Conservation (phyloP, 2,329 filamentous ascomycete genomes). For the Colletotrichum viniferum region DNA sequence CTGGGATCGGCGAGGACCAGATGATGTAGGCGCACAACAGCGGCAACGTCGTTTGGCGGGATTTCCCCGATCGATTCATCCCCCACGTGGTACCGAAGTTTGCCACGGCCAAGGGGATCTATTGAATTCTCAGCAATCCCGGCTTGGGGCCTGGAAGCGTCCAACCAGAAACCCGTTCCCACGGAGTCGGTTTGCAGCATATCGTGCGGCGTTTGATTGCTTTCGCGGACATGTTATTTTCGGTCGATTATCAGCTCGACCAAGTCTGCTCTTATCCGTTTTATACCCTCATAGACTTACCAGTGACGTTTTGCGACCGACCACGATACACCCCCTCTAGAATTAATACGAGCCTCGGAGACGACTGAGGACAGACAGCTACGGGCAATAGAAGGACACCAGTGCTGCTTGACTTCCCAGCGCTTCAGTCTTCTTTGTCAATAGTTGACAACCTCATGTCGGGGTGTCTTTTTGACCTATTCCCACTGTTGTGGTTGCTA, state of each 20-base stretch:
- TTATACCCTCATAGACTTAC: slow-evolving; percentile 26
- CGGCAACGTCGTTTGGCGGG: neutral
- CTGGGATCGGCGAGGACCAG: slow-evolving; percentile 50
- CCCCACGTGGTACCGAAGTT: neutral
- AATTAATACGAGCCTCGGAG: slow-evolving; percentile 7
- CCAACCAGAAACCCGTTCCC: neutral
- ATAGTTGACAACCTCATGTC: neutral
- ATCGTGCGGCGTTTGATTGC: slow-evolving; percentile 13
- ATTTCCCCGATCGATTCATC: neutral
- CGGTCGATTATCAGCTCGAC: slow-evolving; percentile 13
- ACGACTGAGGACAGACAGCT: neutral
- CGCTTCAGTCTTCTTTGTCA: neutral
- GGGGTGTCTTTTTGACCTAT: neutral
- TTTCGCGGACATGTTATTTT: slow-evolving; percentile 6
- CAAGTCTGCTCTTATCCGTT: slow-evolving; percentile 10
- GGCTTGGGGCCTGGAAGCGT: neutral
- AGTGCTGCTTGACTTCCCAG: neutral
- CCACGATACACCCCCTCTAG: slow-evolving; percentile 3
- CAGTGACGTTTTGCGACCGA: slow-evolving; percentile 18
- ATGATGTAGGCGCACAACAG: slow-evolving; percentile 25
- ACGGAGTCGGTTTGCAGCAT: slow-evolving; percentile 7
- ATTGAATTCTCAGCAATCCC: neutral
- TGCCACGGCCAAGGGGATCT: neutral
- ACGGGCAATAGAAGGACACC: neutral
- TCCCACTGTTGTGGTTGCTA: neutral